phyloP scores from a whole-genome alignment of 495 filamentous ascomycete species.

The Pseudotulostoma volvatum region DNA sequence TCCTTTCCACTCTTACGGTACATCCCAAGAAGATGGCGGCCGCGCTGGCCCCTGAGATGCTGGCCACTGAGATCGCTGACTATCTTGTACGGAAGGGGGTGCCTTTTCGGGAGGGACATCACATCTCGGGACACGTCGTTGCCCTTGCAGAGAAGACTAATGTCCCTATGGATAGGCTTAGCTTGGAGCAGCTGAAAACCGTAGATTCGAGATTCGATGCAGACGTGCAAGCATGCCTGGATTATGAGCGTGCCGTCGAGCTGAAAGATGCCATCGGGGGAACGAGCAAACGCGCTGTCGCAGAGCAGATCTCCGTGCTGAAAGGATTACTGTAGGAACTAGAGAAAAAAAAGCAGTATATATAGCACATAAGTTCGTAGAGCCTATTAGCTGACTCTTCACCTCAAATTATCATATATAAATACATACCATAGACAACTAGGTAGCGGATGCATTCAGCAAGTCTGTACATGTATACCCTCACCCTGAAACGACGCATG shows the following conservation, averaged over 20 bases:
- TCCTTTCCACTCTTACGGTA: slow-evolving; percentile 47
- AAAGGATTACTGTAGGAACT: slow-evolving; percentile 17
- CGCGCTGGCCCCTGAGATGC: slow-evolving; percentile 59
- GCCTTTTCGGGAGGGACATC: slow-evolving; percentile 63
- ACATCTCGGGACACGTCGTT: slow-evolving; percentile 72
- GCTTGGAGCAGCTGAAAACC: slow-evolving; percentile 50
- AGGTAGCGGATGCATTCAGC: too few relatives aligned
- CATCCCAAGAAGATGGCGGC: slow-evolving; percentile 61
- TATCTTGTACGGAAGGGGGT: slow-evolving; percentile 85
- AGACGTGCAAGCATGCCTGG: slow-evolving; percentile 57
- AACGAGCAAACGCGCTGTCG: slow-evolving; percentile 55
- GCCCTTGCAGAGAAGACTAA: slow-evolving; percentile 53
- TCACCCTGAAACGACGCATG: too few relatives aligned
- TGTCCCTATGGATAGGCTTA: slow-evolving; percentile 62
- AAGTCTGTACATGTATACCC: too few relatives aligned
- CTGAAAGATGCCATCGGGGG: slow-evolving; percentile 67
- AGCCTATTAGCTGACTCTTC: too few relatives aligned
- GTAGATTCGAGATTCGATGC: slow-evolving; percentile 60
- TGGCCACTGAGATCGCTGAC: slow-evolving; percentile 74
- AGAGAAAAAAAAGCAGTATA: too few relatives aligned
- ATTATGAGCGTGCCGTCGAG: slow-evolving; percentile 83
- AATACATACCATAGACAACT: too few relatives aligned
- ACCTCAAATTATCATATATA: background rate
- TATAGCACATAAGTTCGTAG: too few relatives aligned
- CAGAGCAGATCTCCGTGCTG: slow-evolving; percentile 63